Percentiles rank a stretch among this genome's conserved stretches.
These are phyloP conservation scores for Komagataella kurtzmanii DNA, from an alignment of 805 yeast species.

Conservation along the genomic window DNA sequence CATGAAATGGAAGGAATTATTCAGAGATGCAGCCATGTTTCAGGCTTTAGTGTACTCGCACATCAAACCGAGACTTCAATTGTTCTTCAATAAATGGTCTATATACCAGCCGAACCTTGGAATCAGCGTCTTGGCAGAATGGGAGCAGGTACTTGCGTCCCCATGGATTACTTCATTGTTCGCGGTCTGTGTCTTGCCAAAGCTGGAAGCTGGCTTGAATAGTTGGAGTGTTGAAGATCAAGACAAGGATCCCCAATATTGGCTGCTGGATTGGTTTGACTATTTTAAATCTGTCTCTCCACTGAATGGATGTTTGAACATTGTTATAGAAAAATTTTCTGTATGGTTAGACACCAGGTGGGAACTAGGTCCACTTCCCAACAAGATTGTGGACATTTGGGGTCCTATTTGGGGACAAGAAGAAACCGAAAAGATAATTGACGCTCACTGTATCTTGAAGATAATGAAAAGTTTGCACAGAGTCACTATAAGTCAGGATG, in stretches of 20 bases:
- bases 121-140: constrained; percentile 23
- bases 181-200: constrained; percentile 21
- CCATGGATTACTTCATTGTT: constrained; percentile 15
- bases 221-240: constrained; percentile 18
- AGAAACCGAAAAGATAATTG: not conserved
- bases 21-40: constrained; percentile 4
- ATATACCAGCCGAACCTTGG: constrained; percentile 23
- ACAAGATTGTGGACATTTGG: not conserved
- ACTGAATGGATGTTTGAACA: not conserved
- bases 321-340: not conserved
- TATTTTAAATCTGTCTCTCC: constrained; percentile 3
- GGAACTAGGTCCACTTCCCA: not conserved
- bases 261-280: constrained; percentile 16
- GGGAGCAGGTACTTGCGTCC: constrained; percentile 23
- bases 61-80: constrained; percentile 12
- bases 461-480: not conserved
- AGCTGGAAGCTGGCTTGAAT: constrained; percentile 18
- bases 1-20: constrained; percentile 11
- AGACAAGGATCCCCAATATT: constrained; percentile 1
- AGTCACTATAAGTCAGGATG: not conserved
- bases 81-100: constrained; percentile 22
- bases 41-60: constrained; percentile 22
- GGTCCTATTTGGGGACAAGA: not conserved
- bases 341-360: not conserved
- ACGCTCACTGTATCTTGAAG: not conserved